Percentiles rank a stretch among this genome's conserved stretches.
phyloP scores from a whole-genome alignment of 306 rosid species.

The Astragalus glycyphyllos region DNA sequence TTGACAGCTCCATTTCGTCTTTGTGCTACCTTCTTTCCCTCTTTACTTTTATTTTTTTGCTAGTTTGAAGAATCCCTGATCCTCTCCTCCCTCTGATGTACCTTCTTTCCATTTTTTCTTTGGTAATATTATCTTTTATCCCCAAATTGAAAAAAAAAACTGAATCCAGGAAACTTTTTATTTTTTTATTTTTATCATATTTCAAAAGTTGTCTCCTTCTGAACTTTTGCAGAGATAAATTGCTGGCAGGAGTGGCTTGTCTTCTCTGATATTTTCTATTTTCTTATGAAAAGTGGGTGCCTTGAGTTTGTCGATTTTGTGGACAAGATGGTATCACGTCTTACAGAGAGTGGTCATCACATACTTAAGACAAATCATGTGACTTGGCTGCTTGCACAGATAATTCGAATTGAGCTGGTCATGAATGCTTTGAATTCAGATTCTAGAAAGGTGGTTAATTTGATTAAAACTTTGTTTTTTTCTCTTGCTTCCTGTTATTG shows the following conservation, averaged over 20 bases:
- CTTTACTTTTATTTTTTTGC: constrained; percentile 17
- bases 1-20: constrained; percentile 14
- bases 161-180: constrained; percentile 31
- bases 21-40: constrained; percentile 31
- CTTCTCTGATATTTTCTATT: constrained; percentile 87
- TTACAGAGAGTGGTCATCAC: constrained; percentile 81
- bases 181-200: constrained; percentile 18
- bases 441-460: constrained; percentile 86
- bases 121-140: constrained; percentile 15
- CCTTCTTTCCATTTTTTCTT: constrained; percentile 17
- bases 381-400: constrained; percentile 93
- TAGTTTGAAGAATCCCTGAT: constrained; percentile 23
- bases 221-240: constrained; percentile 81
- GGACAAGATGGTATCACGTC: constrained; percentile 88
- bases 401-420: constrained; percentile 92
- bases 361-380: constrained; percentile 91
- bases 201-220: constrained; percentile 41
- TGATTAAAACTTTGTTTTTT: constrained; percentile 18
- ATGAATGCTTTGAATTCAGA: constrained; percentile 88
- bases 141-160: constrained; percentile 5
- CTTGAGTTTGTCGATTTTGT: constrained; percentile 95
- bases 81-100: constrained; percentile 23
- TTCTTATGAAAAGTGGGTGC: constrained; percentile 93
- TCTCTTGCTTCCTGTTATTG: constrained; percentile 27
- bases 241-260: constrained; percentile 99